phyloP scores from a whole-genome alignment of 306 rosid species.

The Biancaea sappan region DNA sequence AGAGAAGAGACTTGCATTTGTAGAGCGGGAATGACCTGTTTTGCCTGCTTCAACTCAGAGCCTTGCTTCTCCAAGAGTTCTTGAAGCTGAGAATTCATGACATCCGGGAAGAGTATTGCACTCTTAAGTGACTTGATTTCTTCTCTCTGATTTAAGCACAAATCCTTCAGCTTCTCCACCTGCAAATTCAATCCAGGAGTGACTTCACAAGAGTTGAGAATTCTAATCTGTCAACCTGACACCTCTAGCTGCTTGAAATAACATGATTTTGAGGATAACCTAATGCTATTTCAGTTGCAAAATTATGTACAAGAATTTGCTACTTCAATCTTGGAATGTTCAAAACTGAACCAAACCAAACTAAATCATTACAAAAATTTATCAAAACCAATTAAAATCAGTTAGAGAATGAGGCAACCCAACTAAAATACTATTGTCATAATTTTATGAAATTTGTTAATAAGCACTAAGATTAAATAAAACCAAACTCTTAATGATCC shows the following conservation, averaged over 20 bases:
- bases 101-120: slow-evolving; percentile 84
- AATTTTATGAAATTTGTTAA: no score
- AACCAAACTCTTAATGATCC: no score
- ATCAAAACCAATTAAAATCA: no score
- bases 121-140: slow-evolving; percentile 85
- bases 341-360: not conserved
- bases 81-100: slow-evolving; percentile 78
- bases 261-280: no score
- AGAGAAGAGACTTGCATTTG: slow-evolving; percentile 93
- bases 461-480: no score
- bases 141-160: slow-evolving; percentile 94
- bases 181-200: slow-evolving; percentile 35
- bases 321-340: not conserved
- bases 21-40: slow-evolving; percentile 85
- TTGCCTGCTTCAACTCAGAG: slow-evolving; percentile 85
- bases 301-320: not conserved
- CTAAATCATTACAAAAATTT: not conserved
- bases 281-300: not conserved
- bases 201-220: not conserved
- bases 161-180: slow-evolving; percentile 94
- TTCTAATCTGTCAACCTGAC: no score
- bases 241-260: not conserved
- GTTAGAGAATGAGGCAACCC: no score
- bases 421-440: no score
- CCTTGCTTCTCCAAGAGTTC: slow-evolving; percentile 78